Percentiles rank a stretch among this genome's conserved stretches.
Conservation (phyloP, 2,329 filamentous ascomycete genomes). For the Diaporthe amygdali region DNA sequence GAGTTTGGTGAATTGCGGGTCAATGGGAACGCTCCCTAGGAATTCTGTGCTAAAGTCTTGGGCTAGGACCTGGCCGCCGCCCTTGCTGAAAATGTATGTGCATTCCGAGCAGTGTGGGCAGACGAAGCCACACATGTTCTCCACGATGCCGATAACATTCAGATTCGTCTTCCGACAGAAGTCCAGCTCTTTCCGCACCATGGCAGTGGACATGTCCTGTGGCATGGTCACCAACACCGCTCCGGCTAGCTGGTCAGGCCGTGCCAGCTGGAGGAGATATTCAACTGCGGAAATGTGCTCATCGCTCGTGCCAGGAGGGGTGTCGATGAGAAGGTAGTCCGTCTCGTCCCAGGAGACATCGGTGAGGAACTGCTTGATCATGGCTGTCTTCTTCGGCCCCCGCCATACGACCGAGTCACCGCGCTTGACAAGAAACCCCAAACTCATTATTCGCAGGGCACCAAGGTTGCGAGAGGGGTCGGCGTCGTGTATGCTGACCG, state of each 20-base stretch:
- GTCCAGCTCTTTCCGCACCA: conserved; percentile 94
- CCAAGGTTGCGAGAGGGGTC: conserved; percentile 59
- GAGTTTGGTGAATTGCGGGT: conserved; percentile 87
- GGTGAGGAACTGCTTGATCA: conserved; percentile 94
- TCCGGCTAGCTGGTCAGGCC: conserved; percentile 74
- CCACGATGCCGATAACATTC: conserved; percentile 83
- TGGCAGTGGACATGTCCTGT: conserved; percentile 89
- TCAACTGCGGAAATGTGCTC: conserved; percentile 96
- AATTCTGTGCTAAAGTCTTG: conserved; percentile 84
- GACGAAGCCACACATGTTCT: conserved; percentile 97
- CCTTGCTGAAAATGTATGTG: conserved; percentile 91
- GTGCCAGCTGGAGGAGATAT: conserved; percentile 71
- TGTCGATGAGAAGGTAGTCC: conserved; percentile 95
- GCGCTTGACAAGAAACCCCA: conserved; percentile 86
- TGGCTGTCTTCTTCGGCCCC: conserved; percentile 97
- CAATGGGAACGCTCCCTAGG: conserved; percentile 86
- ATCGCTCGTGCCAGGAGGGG: conserved; percentile 93
- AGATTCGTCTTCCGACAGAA: conserved; percentile 88
- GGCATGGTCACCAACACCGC: conserved; percentile 96
- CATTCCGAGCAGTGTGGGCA: conserved; percentile 82
- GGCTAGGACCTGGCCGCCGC: conserved; percentile 89
- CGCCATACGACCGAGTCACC: conserved; percentile 97
- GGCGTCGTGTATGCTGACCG: conserved; percentile 79
- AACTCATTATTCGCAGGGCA: conserved; percentile 82
- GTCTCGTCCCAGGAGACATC: conserved; percentile 87